Evolutionary conservation across 805 yeast species (phyloP).

Genomic region (Lachancea waltii): DNA sequence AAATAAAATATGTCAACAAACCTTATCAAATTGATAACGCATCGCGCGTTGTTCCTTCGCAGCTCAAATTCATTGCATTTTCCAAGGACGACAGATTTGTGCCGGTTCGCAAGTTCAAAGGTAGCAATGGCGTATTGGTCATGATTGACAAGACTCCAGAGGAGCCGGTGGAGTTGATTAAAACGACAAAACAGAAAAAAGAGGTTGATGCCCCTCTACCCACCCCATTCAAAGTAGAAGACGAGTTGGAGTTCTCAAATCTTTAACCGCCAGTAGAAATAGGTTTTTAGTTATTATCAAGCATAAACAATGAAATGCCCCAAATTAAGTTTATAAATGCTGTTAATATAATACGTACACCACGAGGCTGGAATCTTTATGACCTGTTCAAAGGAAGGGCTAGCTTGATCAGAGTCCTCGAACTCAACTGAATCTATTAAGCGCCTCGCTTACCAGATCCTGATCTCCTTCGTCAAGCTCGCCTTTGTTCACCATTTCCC

Average conservation of each 20-base stretch:
- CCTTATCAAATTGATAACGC: slow-evolving; percentile 71
- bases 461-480: slow-evolving; percentile 47
- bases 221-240: slow-evolving; percentile 29
- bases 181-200: slow-evolving; percentile 75
- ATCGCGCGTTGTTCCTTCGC: slow-evolving; percentile 85
- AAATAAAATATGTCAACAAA: slow-evolving; percentile 50
- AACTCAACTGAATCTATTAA: slow-evolving; percentile 32
- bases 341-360: background rate
- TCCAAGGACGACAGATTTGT: slow-evolving; percentile 65
- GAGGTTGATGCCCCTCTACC: slow-evolving; percentile 62
- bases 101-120: slow-evolving; percentile 74
- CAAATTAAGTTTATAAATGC: slow-evolving; percentile 2
- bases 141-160: slow-evolving; percentile 57
- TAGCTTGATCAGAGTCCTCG: background rate
- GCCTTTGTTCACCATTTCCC: slow-evolving; percentile 40
- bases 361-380: background rate
- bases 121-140: slow-evolving; percentile 65
- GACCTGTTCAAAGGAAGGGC: too few relatives aligned
- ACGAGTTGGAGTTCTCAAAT: slow-evolving; percentile 23
- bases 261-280: too few relatives aligned
- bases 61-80: slow-evolving; percentile 76
- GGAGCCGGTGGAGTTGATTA: slow-evolving; percentile 59
- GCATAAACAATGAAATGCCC: slow-evolving; percentile 1
- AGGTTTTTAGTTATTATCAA: too few relatives aligned
- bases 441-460: slow-evolving; percentile 36